Conservation (phyloP, 1,284 basidiomycete genomes). For the Heterobasidion parviporum region DNA sequence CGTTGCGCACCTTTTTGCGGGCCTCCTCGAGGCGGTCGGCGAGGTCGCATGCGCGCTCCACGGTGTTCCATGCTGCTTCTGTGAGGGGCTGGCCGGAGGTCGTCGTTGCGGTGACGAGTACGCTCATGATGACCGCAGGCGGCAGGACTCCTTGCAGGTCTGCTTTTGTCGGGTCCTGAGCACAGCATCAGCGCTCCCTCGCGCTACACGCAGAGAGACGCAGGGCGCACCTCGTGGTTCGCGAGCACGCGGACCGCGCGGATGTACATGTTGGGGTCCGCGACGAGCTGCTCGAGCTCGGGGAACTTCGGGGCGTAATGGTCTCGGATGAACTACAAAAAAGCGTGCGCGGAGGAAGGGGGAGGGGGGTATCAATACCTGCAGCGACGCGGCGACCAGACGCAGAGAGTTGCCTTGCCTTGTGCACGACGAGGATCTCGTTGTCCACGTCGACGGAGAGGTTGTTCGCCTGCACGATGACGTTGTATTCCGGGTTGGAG, state of each 20-base stretch:
- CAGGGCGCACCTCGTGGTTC: conserved; percentile 59
- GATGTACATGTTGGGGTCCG: conserved; percentile 90
- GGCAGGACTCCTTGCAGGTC: conserved; percentile 77
- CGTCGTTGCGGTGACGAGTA: conserved; percentile 92
- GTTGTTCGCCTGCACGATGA: conserved; percentile 98
- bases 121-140: conserved; percentile 92
- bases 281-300: conserved; percentile 91
- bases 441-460: conserved; percentile 98
- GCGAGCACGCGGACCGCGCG: conserved; percentile 84
- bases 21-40: conserved; percentile 84
- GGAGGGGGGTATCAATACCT: conserved; percentile 24
- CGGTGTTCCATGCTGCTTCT: conserved; percentile 69
- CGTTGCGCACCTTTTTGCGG: conserved; percentile 62
- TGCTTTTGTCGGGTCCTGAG: conserved; percentile 76
- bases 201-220: not conserved
- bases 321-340: conserved; percentile 85
- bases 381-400: conserved; percentile 34
- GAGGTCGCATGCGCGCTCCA: conserved; percentile 81
- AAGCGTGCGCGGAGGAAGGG: not conserved
- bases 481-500: conserved; percentile 91
- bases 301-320: conserved; percentile 96
- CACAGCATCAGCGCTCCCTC: conserved; percentile 2
- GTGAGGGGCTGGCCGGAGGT: conserved; percentile 74
- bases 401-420: conserved; percentile 38
- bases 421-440: conserved; percentile 95